Conservation (phyloP, 2,329 filamentous ascomycete genomes). For the Rutstroemia sp. region DNA sequence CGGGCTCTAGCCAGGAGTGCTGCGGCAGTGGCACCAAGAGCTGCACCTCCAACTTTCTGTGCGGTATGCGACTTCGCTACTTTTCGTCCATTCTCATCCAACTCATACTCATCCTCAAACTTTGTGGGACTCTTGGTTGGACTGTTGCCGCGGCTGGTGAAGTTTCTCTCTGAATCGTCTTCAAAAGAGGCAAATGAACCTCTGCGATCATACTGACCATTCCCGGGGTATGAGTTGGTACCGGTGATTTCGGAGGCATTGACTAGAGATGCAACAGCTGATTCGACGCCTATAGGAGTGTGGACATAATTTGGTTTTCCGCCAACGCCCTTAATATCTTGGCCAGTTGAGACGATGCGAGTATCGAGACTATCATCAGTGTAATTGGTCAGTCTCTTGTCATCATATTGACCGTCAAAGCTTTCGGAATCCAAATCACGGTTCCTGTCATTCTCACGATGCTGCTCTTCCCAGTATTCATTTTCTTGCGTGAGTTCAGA, state of each 20-base stretch:
- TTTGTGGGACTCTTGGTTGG: constrained; percentile 34
- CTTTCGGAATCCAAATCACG: constrained; percentile 53
- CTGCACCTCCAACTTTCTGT: constrained; percentile 22
- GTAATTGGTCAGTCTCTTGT: constrained; percentile 44
- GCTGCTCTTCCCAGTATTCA: constrained; percentile 30
- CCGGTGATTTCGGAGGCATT: constrained; percentile 71
- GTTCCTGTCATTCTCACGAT: constrained; percentile 28
- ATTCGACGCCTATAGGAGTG: constrained; percentile 68
- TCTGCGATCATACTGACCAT: constrained; percentile 28
- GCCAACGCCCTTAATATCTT: constrained; percentile 62
- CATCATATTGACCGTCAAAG: constrained; percentile 49
- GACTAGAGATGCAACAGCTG: constrained; percentile 77
- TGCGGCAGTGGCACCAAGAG: constrained; percentile 19
- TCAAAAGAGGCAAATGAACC: constrained; percentile 29
- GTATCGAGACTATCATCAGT: constrained; percentile 50
- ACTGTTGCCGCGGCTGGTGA: constrained; percentile 34
- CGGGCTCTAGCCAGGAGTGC: constrained; percentile 22
- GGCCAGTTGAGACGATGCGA: constrained; percentile 52
- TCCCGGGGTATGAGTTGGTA: constrained; percentile 40
- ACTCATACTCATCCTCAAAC: constrained; percentile 27
- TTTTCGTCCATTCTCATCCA: constrained; percentile 30
- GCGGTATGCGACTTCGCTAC: constrained; percentile 24
- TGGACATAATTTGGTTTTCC: constrained; percentile 73
- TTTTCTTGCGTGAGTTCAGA: constrained; percentile 39
- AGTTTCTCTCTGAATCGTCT: constrained; percentile 29